Conservation (phyloP, 352 stramenopile species). For the Globisporangium uncinulatum region DNA sequence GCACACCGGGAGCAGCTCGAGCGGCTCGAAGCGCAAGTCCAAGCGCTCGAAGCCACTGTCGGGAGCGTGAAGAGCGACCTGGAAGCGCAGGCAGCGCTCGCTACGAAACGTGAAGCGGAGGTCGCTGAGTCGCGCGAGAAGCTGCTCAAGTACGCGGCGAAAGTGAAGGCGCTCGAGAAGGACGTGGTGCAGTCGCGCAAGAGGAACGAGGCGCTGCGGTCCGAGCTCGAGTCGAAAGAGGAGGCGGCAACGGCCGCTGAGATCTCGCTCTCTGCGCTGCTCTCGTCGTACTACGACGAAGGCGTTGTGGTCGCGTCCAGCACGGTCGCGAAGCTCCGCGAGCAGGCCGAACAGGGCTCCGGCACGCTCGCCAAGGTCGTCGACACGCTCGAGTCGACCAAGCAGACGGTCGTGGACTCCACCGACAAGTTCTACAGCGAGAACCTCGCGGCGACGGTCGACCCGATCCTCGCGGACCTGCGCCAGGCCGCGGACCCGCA, state of each 20-base stretch:
- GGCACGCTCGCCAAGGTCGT: conserved; percentile 44
- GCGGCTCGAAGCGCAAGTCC: conserved; percentile 25
- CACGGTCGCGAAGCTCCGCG: conserved; percentile 26
- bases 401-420: conserved; percentile 33
- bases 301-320: conserved; percentile 47
- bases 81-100: conserved; percentile 21
- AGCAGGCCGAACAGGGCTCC: conserved; percentile 41
- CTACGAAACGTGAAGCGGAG: conserved; percentile 22
- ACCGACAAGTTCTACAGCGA: conserved; percentile 61
- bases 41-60: conserved; percentile 24
- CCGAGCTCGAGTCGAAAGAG: conserved; percentile 41
- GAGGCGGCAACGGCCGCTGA: conserved; percentile 22
- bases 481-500: conserved; percentile 45
- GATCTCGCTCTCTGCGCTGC: conserved; percentile 53
- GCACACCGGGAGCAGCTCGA: conserved; percentile 12
- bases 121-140: conserved; percentile 19
- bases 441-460: conserved; percentile 57
- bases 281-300: conserved; percentile 80
- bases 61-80: conserved; percentile 27
- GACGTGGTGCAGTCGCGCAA: conserved; percentile 47
- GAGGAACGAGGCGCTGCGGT: conserved; percentile 53
- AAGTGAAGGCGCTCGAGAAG: conserved; percentile 36
- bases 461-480: conserved; percentile 52
- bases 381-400: conserved; percentile 37
- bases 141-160: conserved; percentile 26